Conservation (phyloP, 2,329 filamentous ascomycete species). For the Lasiodiplodia sp. region DNA sequence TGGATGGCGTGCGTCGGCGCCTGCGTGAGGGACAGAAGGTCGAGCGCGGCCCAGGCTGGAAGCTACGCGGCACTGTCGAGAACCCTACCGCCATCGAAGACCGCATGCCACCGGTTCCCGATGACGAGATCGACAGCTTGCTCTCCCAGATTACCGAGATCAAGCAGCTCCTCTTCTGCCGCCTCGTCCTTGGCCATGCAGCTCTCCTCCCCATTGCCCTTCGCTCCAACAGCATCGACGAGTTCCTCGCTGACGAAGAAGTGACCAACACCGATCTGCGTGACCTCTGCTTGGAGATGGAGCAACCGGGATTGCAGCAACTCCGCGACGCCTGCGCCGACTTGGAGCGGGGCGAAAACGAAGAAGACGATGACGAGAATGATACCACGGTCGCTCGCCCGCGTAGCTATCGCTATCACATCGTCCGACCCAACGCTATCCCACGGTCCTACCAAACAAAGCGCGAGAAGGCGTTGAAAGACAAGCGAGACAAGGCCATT, state of each 20-base stretch:
- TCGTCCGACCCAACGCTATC: conserved; percentile 16
- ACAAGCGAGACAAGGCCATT: conserved; percentile 31
- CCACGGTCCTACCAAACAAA: conserved; percentile 40
- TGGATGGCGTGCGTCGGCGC: conserved; percentile 49
- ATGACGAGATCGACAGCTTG: conserved; percentile 53
- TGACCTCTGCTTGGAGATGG: conserved; percentile 58
- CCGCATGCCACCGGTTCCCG: conserved; percentile 49
- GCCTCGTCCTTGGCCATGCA: conserved; percentile 56
- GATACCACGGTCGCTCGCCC: background rate
- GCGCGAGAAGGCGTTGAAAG: conserved; percentile 43
- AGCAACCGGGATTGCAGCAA: conserved; percentile 57
- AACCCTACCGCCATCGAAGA: conserved; percentile 41
- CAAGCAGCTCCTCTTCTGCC: conserved; percentile 59
- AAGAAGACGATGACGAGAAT: conserved; percentile 44
- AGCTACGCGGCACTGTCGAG: conserved; percentile 44
- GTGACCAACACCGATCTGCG: conserved; percentile 54
- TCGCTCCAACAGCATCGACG: conserved; percentile 52
- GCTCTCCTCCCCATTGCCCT: conserved; percentile 56
- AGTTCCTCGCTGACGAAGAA: conserved; percentile 53
- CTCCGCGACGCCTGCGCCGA: conserved; percentile 61
- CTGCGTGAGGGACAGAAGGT: conserved; percentile 52
- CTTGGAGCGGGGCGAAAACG: conserved; percentile 51
- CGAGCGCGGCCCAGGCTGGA: conserved; percentile 42
- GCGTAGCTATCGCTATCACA: background rate
- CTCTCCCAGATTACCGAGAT: conserved; percentile 58